These are phyloP conservation scores for Tulasnella sp. DNA, from an alignment of 768 basidiomycete species.

Conservation along the genomic window DNA sequence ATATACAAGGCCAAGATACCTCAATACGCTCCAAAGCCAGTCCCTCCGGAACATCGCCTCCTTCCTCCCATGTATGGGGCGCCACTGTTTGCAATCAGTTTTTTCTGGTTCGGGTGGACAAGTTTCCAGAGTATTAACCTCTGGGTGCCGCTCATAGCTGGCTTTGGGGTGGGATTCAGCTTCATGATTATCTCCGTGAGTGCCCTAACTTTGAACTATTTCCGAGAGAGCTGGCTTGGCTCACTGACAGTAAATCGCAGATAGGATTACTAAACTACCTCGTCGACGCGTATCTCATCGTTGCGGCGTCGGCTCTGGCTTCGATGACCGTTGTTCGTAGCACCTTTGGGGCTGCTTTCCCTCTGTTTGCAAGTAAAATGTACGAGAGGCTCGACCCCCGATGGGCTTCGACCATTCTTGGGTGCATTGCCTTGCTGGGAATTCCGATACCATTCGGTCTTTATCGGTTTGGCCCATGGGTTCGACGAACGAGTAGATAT, in stretches of 20 bases:
- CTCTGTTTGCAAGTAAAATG: not conserved
- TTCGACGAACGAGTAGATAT: conserved; percentile 8
- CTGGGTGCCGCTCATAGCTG: conserved; percentile 38
- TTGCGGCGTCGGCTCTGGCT: conserved; percentile 46
- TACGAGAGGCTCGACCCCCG: not conserved
- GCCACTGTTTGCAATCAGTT: conserved; percentile 44
- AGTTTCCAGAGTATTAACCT: conserved; percentile 40
- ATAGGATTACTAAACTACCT: conserved; percentile 44
- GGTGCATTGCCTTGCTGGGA: conserved; percentile 43
- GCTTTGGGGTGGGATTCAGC: conserved; percentile 32
- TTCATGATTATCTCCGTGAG: conserved; percentile 34
- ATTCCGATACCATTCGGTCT: conserved; percentile 40
- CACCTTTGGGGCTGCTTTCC: not conserved
- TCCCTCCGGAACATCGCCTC: conserved; percentile 44
- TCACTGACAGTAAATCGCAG: not conserved
- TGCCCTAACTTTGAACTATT: not conserved
- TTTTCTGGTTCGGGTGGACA: conserved; percentile 52
- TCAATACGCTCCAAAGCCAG: conserved; percentile 40
- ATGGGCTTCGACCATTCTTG: conserved; percentile 37
- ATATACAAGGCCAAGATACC: conserved; percentile 42
- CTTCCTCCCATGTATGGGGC: conserved; percentile 44
- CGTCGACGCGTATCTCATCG: conserved; percentile 47
- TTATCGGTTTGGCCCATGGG: conserved; percentile 21
- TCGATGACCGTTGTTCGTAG: not conserved
- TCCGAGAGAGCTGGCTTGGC: conserved; percentile 37